Evolutionary conservation across 1,284 basidiomycete genomes (phyloP), one percentile per base, ranked within the genome.

Genomic region (Trichosporon sp.): DNA sequence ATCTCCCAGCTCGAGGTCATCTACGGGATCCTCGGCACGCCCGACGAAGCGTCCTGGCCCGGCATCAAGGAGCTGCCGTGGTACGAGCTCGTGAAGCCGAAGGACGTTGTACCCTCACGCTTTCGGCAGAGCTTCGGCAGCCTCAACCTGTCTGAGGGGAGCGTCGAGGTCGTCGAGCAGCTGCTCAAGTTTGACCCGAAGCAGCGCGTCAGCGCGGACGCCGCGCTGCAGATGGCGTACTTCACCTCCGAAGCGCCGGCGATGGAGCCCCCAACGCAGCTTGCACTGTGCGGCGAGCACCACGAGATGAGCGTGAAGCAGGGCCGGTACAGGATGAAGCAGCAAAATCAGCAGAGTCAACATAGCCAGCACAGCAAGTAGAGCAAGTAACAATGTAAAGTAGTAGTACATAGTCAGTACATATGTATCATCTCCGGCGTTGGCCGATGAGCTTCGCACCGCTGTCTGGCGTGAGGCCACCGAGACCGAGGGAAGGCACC

Each of bases 51-150:
- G 35, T 88, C 89, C 59, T 99, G 97, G 97, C 89, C 92, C 0
- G 90, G 88, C 4, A 86, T 97, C 35, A 87, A 89, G 4, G 90
- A 90, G 76, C 85, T 99, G 71, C 96, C 97, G 2, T 99, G 97
- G 97, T 99, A 93, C 82, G 97, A 99, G 81, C 89, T 99, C n/a
- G 91, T 98, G 66, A 81, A 94, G 81, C 94, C 97, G 0, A 90
- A 89, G 75, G 90, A 92, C 65, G 81, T 85, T 19, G 84, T 93
- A 14, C 87, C 89, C 40, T 91, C 91, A 75, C 88, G 88, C 69
- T 92, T 98, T 79, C 86, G 91, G 64, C 89, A 91, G 65, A 83
- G 90, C 37, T 96, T 96, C 80, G 87, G 89, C 76, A 92, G 91
- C 92, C 92, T 92, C 90, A 63, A 63, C 16, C 86, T 95, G 79